Conservation (phyloP, 1,284 basidiomycete species). For the Tausonia pullulans region DNA sequence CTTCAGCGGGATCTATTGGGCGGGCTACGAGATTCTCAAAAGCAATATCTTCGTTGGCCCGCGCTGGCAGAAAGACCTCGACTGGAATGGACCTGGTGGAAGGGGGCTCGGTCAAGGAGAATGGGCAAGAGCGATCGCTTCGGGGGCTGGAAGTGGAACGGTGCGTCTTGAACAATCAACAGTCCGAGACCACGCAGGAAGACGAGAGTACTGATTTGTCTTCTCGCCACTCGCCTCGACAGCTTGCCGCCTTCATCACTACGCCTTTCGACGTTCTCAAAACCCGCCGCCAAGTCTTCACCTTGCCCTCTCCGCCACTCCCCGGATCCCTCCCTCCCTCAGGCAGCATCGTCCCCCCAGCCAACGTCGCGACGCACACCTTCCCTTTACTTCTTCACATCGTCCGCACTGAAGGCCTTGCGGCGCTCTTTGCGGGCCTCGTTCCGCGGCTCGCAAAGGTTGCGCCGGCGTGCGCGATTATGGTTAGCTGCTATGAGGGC, state of each 20-base stretch:
- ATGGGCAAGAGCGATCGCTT: conserved; percentile 49
- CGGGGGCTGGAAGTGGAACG: conserved; percentile 68
- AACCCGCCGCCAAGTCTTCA: conserved; percentile 64
- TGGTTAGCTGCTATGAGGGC: conserved; percentile 84
- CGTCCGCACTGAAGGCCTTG: conserved; percentile 60
- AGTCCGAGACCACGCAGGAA: background rate
- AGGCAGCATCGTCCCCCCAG: conserved; percentile 34
- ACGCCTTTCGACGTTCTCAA: conserved; percentile 96
- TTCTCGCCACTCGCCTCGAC: background rate
- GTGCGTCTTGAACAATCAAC: conserved; percentile 18
- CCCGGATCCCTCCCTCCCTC: conserved; percentile 45
- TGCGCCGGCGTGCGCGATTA: conserved; percentile 92
- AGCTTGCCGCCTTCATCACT: conserved; percentile 71
- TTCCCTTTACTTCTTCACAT: conserved; percentile 58
- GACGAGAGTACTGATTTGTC: background rate
- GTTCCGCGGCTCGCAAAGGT: conserved; percentile 87
- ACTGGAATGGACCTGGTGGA: conserved; percentile 31
- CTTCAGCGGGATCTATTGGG: conserved; percentile 88
- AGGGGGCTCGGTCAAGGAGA: conserved; percentile 20
- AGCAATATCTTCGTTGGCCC: conserved; percentile 9
- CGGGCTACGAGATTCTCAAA: conserved; percentile 18
- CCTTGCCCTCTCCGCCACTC: conserved; percentile 24
- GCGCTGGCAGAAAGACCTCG: conserved; percentile 23
- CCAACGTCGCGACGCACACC: conserved; percentile 35
- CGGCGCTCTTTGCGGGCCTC: conserved; percentile 73